Conservation (phyloP, 2,329 filamentous ascomycete species). For the Bipolaris cookei region DNA sequence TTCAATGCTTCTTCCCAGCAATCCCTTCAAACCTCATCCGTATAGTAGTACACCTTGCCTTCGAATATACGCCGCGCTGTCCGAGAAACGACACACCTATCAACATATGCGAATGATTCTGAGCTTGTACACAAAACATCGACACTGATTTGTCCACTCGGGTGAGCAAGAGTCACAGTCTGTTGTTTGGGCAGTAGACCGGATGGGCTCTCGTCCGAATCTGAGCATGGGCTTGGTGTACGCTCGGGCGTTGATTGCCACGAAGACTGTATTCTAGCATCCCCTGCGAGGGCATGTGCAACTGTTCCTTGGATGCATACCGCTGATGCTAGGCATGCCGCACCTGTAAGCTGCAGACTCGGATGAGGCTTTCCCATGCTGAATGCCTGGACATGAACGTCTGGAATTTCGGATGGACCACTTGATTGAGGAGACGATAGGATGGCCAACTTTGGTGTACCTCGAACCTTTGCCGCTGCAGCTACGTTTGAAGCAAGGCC, state of each 20-base stretch:
- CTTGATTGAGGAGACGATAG: constrained; percentile 46
- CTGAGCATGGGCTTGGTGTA: constrained; percentile 20
- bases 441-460: constrained; percentile 67
- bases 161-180: constrained; percentile 28
- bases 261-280: background rate
- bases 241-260: constrained; percentile 16
- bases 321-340: constrained; percentile 40
- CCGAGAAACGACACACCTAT: constrained; percentile 39
- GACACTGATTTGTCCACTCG: constrained; percentile 36
- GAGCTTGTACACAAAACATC: constrained; percentile 28
- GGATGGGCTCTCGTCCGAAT: constrained; percentile 4
- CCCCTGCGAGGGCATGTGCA: constrained; percentile 22
- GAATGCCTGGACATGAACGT: constrained; percentile 34
- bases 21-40: background rate
- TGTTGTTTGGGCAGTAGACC: constrained; percentile 7
- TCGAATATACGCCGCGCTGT: constrained; percentile 45
- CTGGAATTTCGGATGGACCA: background rate
- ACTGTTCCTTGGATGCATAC: constrained; percentile 39
- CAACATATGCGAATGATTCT: constrained; percentile 25
- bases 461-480: constrained; percentile 51
- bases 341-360: constrained; percentile 44
- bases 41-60: constrained; percentile 18
- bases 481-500: constrained; percentile 57
- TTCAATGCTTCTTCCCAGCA: background rate
- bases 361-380: constrained; percentile 45